These are phyloP conservation scores for Phytophthora litchii DNA, from an alignment of 352 stramenopile species.

Conservation along the genomic window DNA sequence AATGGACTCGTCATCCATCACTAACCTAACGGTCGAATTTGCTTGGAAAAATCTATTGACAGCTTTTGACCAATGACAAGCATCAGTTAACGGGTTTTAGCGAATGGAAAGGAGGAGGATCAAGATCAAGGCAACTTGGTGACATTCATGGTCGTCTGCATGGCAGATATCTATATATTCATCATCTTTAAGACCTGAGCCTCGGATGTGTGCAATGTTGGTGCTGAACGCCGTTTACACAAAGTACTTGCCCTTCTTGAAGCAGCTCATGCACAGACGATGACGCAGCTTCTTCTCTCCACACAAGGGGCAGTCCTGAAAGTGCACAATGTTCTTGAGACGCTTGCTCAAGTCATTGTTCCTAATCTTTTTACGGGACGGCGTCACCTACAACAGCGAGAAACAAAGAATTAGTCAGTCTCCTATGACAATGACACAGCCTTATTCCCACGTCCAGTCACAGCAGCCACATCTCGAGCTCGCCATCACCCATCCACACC, in stretches of 20 bases:
- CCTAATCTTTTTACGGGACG: conserved; percentile 85
- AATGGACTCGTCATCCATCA: conserved; percentile 47
- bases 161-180: conserved; percentile 42
- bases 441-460: not conserved
- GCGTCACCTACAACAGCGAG: conserved; percentile 68
- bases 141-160: conserved; percentile 13
- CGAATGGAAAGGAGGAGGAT: conserved; percentile 12
- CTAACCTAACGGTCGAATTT: conserved; percentile 9
- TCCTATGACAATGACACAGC: not conserved
- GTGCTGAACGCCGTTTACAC: conserved; percentile 45
- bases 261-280: conserved; percentile 91
- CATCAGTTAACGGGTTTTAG: conserved; percentile 10
- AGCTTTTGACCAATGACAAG: conserved; percentile 27
- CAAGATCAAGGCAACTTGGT: not conserved
- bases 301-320: conserved; percentile 84
- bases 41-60: conserved; percentile 10
- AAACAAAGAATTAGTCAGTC: conserved; percentile 12
- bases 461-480: conserved; percentile 1
- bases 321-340: conserved; percentile 91
- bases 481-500: not conserved
- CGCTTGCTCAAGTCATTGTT: conserved; percentile 90
- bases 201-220: conserved; percentile 11
- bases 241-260: conserved; percentile 93
- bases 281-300: conserved; percentile 90
- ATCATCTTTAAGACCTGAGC: conserved; percentile 11